Evolutionary conservation across 1,139 yeast genomes (phyloP).

Genomic region (Yamadazyma taylorii): DNA sequence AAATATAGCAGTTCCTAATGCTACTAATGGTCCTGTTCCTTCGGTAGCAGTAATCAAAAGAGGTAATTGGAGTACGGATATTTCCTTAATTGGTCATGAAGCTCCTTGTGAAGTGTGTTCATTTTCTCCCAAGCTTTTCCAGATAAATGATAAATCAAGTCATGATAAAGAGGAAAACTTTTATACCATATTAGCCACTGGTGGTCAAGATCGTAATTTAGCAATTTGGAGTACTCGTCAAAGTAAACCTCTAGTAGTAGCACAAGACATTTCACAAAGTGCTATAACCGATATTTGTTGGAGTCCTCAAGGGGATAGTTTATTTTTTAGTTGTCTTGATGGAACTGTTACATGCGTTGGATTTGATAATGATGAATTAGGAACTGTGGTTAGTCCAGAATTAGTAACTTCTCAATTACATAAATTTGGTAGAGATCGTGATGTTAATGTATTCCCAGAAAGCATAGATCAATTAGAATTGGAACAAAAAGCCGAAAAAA

Average conservation of each 20-base stretch:
- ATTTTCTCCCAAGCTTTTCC: slow-evolving; percentile 74
- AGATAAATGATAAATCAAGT: slow-evolving; percentile 9
- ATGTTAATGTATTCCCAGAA: slow-evolving; percentile 81
- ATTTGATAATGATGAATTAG: slow-evolving; percentile 74
- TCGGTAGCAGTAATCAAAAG: slow-evolving; percentile 85
- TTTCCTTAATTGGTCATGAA: slow-evolving; percentile 91
- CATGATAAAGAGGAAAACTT: slow-evolving; percentile 22
- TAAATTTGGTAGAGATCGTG: slow-evolving; percentile 87
- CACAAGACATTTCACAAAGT: slow-evolving; percentile 58
- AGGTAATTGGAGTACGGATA: slow-evolving; percentile 90
- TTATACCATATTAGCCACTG: slow-evolving; percentile 67
- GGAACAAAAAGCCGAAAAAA: slow-evolving; percentile 54
- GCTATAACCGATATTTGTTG: slow-evolving; percentile 75
- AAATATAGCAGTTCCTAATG: slow-evolving; percentile 94
- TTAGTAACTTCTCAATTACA: slow-evolving; percentile 65
- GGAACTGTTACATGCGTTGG: slow-evolving; percentile 74
- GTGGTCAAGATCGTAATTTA: slow-evolving; percentile 74
- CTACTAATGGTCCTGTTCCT: slow-evolving; percentile 94
- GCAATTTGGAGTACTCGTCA: slow-evolving; percentile 70
- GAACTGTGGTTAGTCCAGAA: slow-evolving; percentile 68
- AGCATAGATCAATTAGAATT: slow-evolving; percentile 73
- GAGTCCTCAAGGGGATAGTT: slow-evolving; percentile 72
- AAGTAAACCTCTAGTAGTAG: slow-evolving; percentile 63
- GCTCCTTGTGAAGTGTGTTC: slow-evolving; percentile 94
- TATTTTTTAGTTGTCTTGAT: slow-evolving; percentile 79